Evolutionary conservation across 768 basidiomycete species (phyloP).

Genomic region (Kwoniella europaea): DNA sequence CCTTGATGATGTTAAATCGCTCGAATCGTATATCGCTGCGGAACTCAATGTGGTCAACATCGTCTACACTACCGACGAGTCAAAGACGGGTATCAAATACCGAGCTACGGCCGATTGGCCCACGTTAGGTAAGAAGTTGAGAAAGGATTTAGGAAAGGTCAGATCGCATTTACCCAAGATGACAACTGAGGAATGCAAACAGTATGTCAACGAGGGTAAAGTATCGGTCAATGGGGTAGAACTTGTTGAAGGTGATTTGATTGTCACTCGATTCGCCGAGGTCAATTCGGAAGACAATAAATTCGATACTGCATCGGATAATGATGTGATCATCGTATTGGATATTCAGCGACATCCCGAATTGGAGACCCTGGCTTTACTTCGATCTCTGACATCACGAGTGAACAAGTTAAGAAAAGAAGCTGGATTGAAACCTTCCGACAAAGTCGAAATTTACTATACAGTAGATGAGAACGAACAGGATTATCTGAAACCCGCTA

Average conservation of each 20-base stretch:
- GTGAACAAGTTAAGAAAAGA: conserved; percentile 95
- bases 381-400: conserved; percentile 86
- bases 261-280: conserved; percentile 89
- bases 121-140: conserved; percentile 88
- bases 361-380: conserved; percentile 82
- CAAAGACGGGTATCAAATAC: conserved; percentile 83
- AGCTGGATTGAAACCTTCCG: conserved; percentile 90
- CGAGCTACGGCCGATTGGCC: conserved; percentile 91
- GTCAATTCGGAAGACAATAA: conserved; percentile 63
- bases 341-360: conserved; percentile 88
- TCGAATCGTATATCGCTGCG: conserved; percentile 86
- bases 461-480: conserved; percentile 70
- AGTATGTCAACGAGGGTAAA: conserved; percentile 73
- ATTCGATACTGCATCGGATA: conserved; percentile 77
- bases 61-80: conserved; percentile 86
- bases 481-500: conserved; percentile 67
- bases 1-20: conserved; percentile 78
- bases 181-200: conserved; percentile 79
- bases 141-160: conserved; percentile 87
- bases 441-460: conserved; percentile 89
- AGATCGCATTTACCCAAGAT: conserved; percentile 82
- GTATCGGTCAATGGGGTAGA: conserved; percentile 87
- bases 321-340: conserved; percentile 90
- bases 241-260: conserved; percentile 85
- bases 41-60: conserved; percentile 94